phyloP scores from a whole-genome alignment of 306 rosid species.

The Begonia loranthoides region DNA sequence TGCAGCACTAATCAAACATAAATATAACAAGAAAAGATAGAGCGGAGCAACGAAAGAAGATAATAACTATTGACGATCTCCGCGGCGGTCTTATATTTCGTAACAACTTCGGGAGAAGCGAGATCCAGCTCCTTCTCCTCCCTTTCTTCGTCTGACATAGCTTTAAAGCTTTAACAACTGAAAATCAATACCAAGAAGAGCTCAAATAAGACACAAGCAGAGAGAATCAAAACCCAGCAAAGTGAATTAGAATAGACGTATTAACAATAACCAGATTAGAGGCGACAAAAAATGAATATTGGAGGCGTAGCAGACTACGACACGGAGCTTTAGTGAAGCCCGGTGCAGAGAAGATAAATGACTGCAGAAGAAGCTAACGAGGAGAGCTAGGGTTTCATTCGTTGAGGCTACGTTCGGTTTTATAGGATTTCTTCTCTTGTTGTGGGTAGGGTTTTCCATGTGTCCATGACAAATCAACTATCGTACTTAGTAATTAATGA shows the following conservation, averaged over 20 bases:
- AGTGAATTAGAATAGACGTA: not conserved
- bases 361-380: not conserved
- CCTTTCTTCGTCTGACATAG: slow-evolving; percentile 95
- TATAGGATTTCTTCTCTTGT: not conserved
- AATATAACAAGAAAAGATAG: not conserved
- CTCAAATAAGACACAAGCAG: not conserved
- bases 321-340: not conserved
- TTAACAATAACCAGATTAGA: not conserved
- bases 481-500: too few species aligned
- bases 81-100: slow-evolving; percentile 88
- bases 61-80: slow-evolving; percentile 71
- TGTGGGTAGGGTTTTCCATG: slow-evolving; percentile 5
- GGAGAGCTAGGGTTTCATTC: slow-evolving; percentile 6
- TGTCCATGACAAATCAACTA: too few species aligned
- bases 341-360: not conserved
- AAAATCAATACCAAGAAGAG: not conserved
- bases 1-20: too few species aligned
- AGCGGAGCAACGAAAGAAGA: not conserved
- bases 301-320: not conserved
- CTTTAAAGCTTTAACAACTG: not conserved
- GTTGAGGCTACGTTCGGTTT: slow-evolving; percentile 1
- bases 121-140: slow-evolving; percentile 99
- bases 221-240: not conserved
- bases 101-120: slow-evolving; percentile 81
- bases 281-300: not conserved